Conservation (phyloP, 2,329 filamentous ascomycete species). For the Colletotrichum sp. region DNA sequence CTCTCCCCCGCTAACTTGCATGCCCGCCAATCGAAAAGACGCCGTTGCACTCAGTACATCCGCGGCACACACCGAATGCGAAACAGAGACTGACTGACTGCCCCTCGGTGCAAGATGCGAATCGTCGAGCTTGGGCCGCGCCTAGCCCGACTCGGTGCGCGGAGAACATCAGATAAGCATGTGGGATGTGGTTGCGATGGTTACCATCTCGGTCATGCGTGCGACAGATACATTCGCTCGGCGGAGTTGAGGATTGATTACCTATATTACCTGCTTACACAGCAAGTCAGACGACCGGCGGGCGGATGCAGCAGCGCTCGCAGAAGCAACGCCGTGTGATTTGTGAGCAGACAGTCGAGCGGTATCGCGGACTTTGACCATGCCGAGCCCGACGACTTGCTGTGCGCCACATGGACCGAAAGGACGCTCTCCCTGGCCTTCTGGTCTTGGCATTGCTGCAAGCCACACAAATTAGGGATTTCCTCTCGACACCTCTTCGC, state of each 20-base stretch:
- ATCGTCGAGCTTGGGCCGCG: not conserved
- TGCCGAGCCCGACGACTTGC: slow-evolving; percentile 13
- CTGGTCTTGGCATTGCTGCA: slow-evolving; percentile 3
- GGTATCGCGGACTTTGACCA: slow-evolving; percentile 9
- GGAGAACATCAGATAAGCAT: slow-evolving; percentile 1
- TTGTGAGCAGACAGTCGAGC: slow-evolving; percentile 1
- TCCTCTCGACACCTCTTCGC: not conserved
- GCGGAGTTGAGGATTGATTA: not conserved
- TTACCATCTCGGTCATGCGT: not conserved
- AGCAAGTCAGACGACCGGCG: slow-evolving; percentile 2
- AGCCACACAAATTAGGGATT: not conserved
- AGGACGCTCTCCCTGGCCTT: not conserved
- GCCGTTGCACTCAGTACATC: not conserved
- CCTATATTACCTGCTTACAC: slow-evolving; percentile 3
- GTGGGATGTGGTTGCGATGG: slow-evolving; percentile 13
- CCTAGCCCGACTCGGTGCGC: not conserved
- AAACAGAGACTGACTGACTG: not conserved
- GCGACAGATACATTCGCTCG: not conserved
- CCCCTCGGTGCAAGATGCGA: not conserved
- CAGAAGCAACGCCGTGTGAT: not conserved
- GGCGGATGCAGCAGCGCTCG: not conserved
- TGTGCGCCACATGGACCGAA: not conserved
- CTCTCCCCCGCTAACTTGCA: not conserved
- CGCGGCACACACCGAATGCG: not conserved
- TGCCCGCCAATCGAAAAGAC: not conserved